Base-by-base conservation (phyloP, 2,329 filamentous ascomycete species). In the Monosporascus sp. region DNA sequence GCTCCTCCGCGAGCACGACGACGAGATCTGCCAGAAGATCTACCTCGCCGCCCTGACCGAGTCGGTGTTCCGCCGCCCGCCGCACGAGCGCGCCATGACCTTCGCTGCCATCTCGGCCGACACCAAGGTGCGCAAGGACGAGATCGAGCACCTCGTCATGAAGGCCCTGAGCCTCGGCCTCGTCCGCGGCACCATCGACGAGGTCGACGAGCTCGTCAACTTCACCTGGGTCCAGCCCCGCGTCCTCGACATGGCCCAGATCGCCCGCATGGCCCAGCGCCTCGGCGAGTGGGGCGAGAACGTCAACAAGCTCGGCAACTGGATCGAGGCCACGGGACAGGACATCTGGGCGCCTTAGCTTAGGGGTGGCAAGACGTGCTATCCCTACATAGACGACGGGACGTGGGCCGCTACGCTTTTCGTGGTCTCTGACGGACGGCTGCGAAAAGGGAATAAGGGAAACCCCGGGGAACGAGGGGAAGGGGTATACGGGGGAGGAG, bases 141-240 rank as follows among this genome's bases (percentile, higher is more conserved):
- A 97, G 76, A 97, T 99, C 62, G 94, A 99, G 79, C 93, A 97
- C 71, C 77, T 99, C 59, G 89, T 99, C 65, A 99, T 99, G 94
- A 97, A 97, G 79, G 94, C 94, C n/a, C 75, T 99, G 65, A 97
- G 92, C 67, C 74, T 99, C 62, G 94, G 94, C 1, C 77, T 99
- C 62, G 77, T 99, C 62, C 83, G 88, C 62, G 94, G 94, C 46
- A 94, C 89, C 53, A 97, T 99, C 65, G 94, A 99, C 71, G 93
- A 99, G 75, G 94, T 99, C 35, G 90, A 90, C 48, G 87, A 92
- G 72, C 85, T 97, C 61, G 94, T 94, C 44, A 85, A 92, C 69
- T 97, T 99, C 73, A 93, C 93, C 66, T 99, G 94, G 94, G 94
- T 99, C 54, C 94, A 99, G 76, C 94, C 94, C 22, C 97, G 97